phyloP scores from a whole-genome alignment of 129 eudicot species.

The Lactuca sativa region DNA sequence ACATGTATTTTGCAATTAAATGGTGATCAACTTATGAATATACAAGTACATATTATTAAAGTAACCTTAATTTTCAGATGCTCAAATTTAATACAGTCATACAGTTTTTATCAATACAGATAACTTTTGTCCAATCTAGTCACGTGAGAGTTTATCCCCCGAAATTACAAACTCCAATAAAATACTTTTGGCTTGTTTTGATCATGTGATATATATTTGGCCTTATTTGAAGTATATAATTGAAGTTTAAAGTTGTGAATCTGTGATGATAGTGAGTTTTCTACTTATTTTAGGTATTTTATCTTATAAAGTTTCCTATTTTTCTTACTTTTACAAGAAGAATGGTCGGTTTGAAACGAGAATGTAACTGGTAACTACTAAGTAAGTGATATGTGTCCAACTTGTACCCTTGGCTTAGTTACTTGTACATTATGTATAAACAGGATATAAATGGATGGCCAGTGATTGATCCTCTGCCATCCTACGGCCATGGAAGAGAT shows the following conservation, averaged over 20 bases:
- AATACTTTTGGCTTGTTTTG: conserved; percentile 28
- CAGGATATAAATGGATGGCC: conserved; percentile 76
- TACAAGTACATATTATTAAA: neutral
- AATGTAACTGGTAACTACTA: neutral
- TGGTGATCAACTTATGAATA: too few species aligned
- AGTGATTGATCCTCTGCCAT: conserved; percentile 75
- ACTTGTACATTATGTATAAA: conserved; percentile 1
- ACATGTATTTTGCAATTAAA: too few species aligned
- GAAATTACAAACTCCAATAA: conserved; percentile 20
- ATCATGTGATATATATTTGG: conserved; percentile 39
- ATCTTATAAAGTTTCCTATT: neutral
- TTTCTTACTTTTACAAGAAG: neutral
- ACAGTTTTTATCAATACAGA: neutral
- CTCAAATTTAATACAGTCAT: too few species aligned
- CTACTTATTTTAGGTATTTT: neutral
- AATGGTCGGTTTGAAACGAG: neutral
- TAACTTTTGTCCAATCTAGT: neutral
- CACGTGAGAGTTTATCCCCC: neutral
- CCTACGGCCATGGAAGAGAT: conserved; percentile 91
- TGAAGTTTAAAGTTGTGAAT: neutral
- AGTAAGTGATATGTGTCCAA: neutral
- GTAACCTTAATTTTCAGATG: too few species aligned
- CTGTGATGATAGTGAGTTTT: neutral
- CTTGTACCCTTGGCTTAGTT: neutral
- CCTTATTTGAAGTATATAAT: conserved; percentile 13